Conservation (phyloP, 2,329 filamentous ascomycete species). For the Penicillium olsonii region DNA sequence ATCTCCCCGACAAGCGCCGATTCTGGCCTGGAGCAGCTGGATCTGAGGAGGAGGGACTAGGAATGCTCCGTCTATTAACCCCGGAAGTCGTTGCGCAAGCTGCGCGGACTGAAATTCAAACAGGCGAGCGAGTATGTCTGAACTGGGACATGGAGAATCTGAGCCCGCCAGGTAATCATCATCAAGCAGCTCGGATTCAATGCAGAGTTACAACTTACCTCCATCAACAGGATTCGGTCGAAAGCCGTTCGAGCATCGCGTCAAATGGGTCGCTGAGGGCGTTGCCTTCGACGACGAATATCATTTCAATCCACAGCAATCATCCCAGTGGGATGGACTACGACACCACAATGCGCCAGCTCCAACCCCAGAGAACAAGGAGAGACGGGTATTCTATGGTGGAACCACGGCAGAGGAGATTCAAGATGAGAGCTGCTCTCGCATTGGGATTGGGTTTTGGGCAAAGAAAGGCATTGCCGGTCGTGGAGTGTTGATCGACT, state of each 20-base stretch:
- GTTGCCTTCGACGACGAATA: conserved; percentile 54
- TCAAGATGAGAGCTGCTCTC: conserved; percentile 30
- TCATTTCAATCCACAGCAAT: conserved; percentile 55
- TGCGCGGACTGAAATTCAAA: conserved; percentile 55
- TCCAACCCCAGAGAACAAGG: conserved; percentile 33
- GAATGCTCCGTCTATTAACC: conserved; percentile 55
- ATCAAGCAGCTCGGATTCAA: not conserved
- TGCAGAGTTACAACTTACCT: not conserved
- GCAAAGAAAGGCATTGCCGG: conserved; percentile 42
- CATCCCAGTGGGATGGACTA: conserved; percentile 57
- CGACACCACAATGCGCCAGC: conserved; percentile 52
- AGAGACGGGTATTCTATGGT: conserved; percentile 38
- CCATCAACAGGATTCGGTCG: conserved; percentile 51
- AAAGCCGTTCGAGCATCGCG: conserved; percentile 54
- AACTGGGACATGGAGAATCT: conserved; percentile 61
- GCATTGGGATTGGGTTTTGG: conserved; percentile 43
- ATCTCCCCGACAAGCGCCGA: conserved; percentile 51
- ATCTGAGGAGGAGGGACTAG: conserved; percentile 56
- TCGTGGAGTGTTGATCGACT: conserved; percentile 44
- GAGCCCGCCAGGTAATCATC: conserved; percentile 41
- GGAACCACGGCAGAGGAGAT: conserved; percentile 40
- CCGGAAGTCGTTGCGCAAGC: conserved; percentile 54
- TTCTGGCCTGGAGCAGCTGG: conserved; percentile 52
- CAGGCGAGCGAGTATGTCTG: conserved; percentile 55
- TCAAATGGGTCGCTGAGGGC: conserved; percentile 50